phyloP scores from a whole-genome alignment of 495 filamentous ascomycete species.

The Thermothielavioides terrestris region DNA sequence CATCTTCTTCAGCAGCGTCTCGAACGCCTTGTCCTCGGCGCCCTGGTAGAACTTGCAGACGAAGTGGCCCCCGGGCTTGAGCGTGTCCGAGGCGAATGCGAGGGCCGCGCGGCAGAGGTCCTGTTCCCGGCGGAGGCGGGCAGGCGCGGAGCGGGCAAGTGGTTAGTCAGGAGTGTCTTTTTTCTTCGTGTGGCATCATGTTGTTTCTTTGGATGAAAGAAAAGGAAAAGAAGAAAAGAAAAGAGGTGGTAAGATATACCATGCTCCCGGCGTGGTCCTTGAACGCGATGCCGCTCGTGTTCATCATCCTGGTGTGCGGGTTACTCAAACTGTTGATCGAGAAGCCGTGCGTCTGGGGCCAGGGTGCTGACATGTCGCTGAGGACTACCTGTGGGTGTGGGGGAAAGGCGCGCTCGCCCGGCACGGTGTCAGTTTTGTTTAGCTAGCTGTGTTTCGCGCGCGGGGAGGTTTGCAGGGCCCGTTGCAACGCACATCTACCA shows the following conservation, averaged over 20 bases:
- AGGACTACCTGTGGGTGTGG: conserved; percentile 57
- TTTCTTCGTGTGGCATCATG: no score
- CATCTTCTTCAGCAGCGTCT: conserved; percentile 58
- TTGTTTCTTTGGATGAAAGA: not conserved
- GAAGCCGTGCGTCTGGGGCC: conserved; percentile 67
- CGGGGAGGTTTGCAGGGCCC: not conserved
- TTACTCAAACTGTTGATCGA: conserved; percentile 82
- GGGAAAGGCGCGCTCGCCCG: conserved; percentile 8
- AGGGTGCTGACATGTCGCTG: conserved; percentile 98
- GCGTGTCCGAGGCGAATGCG: conserved; percentile 69
- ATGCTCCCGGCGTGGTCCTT: conserved; percentile 91
- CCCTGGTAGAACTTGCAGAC: conserved; percentile 98
- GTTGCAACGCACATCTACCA: conserved; percentile 67
- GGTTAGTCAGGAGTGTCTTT: no score
- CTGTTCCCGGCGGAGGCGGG: conserved; percentile 34
- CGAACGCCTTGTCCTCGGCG: conserved; percentile 68
- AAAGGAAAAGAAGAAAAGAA: not conserved
- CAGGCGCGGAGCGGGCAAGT: not conserved
- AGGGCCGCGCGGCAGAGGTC: conserved; percentile 84
- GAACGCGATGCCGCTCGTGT: conserved; percentile 80
- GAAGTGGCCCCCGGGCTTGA: conserved; percentile 77
- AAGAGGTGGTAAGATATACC: conserved; percentile 45
- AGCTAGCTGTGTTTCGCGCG: not conserved
- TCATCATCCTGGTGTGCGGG: conserved; percentile 97
- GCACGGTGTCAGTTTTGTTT: no score